These are phyloP conservation scores for Homolaphlyctis polyrhiza DNA, from an alignment of 371 early-diverging fungal genomes.

Conservation along the genomic window DNA sequence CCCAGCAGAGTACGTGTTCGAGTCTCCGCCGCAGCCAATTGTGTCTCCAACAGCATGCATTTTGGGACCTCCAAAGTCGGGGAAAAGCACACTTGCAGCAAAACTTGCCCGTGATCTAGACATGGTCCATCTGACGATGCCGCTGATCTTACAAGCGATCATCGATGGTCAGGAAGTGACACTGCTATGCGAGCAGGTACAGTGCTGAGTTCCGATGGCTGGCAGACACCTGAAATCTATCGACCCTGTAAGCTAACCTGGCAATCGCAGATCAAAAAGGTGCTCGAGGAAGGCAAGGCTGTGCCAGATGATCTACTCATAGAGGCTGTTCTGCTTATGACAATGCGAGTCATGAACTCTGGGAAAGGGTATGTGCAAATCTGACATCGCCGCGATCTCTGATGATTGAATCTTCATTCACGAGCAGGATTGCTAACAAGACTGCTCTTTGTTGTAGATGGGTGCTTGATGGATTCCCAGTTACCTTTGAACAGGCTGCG, in stretches of 20 bases:
- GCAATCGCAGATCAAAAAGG: no score
- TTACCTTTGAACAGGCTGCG: conserved; percentile 27
- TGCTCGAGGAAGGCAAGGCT: conserved; percentile 20
- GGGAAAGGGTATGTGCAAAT: conserved; percentile 24
- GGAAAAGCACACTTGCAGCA: conserved; percentile 30
- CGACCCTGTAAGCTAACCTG: no score
- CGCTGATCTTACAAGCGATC: conserved; percentile 26
- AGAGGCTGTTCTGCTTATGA: conserved; percentile 27
- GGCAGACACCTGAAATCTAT: not conserved
- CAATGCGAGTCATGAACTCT: conserved; percentile 26
- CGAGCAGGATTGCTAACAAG: not conserved
- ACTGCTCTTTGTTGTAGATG: conserved; percentile 16
- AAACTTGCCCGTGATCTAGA: conserved; percentile 27
- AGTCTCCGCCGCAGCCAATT: conserved; percentile 24
- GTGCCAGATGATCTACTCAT: conserved; percentile 25
- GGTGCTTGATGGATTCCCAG: conserved; percentile 46
- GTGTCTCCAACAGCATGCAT: conserved; percentile 31
- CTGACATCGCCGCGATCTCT: no score
- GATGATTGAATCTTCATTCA: not conserved
- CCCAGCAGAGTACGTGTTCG: conserved; percentile 17
- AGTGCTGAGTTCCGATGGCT: not conserved
- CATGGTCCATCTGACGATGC: conserved; percentile 29
- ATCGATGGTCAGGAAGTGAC: conserved; percentile 22
- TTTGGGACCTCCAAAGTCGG: conserved; percentile 39
- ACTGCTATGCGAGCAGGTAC: conserved; percentile 19